Evolutionary conservation across 169 alveolate genomes (phyloP), one percentile per base, ranked within the genome.

Genomic region (Plasmodium gallinaceum): DNA sequence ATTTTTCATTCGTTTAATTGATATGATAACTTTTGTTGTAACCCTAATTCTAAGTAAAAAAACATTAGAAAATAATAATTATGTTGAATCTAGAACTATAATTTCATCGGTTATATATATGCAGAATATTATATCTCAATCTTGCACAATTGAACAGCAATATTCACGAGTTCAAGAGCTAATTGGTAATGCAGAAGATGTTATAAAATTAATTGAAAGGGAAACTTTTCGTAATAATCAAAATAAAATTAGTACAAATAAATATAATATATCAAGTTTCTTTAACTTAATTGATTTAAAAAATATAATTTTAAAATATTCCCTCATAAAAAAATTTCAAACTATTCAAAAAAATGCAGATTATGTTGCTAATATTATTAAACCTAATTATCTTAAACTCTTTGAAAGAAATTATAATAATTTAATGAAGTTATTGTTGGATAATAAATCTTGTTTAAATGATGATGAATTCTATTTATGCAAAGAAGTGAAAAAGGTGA

Each of bases 151-250:
- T 42, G 90, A 80, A 69, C 90, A 80, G 26, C 90, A 80, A 46
- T 80, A 80, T 80, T 65, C 90, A 20, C n/a, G 90, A 16, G 74
- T 80, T 24, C 90, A 80, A 70, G 90, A 80, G 54, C 80, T 80
- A 5, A 80, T 80, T 66, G 83, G 83, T 14, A 80, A 80, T 52
- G 83, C 90, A n/a, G 90, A 80, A 52, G 83, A 68, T 26, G 54
- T 80, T 0, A 66, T 80, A 22, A 68, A 80, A 52, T 26, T 80
- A 45, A 80, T 80, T 42, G 90, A 80, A 66, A 80, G 68, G 24
- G 83, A 80, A 2, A 52, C 69, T 0, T 2, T 60, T n/a, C 68
- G 72, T 43, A 46, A 46, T 24, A 80, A 39, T 61, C 16, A 52
- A 14, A 80, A 45, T 26, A 80, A 46, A 60, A 66, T 51, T 14